Evolutionary conservation across 805 yeast genomes (phyloP), one percentile per base, ranked within the genome.

Genomic region (Cyberlindnera meyerae): DNA sequence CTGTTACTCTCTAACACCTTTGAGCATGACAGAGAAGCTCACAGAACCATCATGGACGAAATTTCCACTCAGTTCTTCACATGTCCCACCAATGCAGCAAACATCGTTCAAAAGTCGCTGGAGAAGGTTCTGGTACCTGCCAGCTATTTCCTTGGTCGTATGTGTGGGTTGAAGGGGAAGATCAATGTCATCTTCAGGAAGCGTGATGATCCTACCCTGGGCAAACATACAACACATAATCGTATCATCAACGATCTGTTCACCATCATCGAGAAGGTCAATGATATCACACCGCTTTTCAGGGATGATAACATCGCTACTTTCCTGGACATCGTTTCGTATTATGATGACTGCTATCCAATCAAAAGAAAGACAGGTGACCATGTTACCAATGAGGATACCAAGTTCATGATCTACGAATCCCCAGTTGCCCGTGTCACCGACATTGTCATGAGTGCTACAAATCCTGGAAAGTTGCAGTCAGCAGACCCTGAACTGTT

Each of bases 31-130:
- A 70, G 96, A 42, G 97, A 93, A 52, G 95, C 96, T 0, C 96
- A 88, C 48, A 61, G 75, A 37, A 85, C 90, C 11, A 70, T 84
- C 4, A 68, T 89, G 65, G 71, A 79, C 26, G 75, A 80, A 26
- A 62, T 90, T 15, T 78, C 94, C 0, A 79, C 90, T 0, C 98
- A 93, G 60, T 62, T 93, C 16, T 88, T 88, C 58, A 89, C 97
- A 0, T 82, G 95, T 36, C 96, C 97, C 0, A 74, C 88, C 0
- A 80, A 82, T 45, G 79, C 95, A 0, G 72, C 74, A 1, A 55
- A 49, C 27, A 60, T 77, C 13, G 58, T 77, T 15, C 50, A 61
- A 4, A 13, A 27, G 3, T 36, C 34, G 3, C 38, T 43, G 6
- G 31, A 34, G 7, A 31, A 40, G 7, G 24, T 44, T 2, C 15